Conservation (phyloP, 1,139 yeast species). For the Hansenula sp. region DNA sequence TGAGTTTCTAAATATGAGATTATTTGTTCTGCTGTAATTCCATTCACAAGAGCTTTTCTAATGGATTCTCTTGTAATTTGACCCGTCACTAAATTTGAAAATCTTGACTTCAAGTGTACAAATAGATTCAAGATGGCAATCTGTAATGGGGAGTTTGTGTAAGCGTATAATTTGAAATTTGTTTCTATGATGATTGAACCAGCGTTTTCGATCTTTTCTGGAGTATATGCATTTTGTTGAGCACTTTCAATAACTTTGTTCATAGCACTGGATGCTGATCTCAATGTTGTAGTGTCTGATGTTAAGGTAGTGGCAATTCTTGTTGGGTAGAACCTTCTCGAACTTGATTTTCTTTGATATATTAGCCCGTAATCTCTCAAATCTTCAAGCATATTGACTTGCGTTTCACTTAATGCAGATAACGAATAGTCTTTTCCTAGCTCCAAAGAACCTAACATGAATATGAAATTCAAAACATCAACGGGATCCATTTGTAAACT, state of each 20-base stretch:
- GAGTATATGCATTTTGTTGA: conserved; percentile 23
- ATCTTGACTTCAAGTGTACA: conserved; percentile 79
- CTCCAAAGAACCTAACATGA: conserved; percentile 89
- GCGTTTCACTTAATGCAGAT: conserved; percentile 71
- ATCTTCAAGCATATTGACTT: conserved; percentile 82
- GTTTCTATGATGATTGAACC: conserved; percentile 90
- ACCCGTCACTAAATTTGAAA: conserved; percentile 90
- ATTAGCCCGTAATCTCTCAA: conserved; percentile 89
- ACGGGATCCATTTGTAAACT: conserved; percentile 91
- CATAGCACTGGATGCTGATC: conserved; percentile 67
- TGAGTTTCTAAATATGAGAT: conserved; percentile 85
- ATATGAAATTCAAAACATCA: conserved; percentile 88
- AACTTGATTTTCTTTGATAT: conserved; percentile 62
- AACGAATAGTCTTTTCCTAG: conserved; percentile 83
- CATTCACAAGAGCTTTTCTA: conserved; percentile 75
- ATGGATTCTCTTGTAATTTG: conserved; percentile 90
- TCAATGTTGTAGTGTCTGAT: conserved; percentile 69
- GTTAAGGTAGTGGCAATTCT: conserved; percentile 87
- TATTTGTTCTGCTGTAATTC: conserved; percentile 94
- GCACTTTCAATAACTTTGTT: conserved; percentile 51
- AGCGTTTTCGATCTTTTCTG: conserved; percentile 23
- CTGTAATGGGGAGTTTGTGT: conserved; percentile 92
- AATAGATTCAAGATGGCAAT: conserved; percentile 88
- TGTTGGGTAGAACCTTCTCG: conserved; percentile 81
- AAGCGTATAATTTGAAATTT: conserved; percentile 88